Base-by-base conservation (phyloP, 2,329 filamentous ascomycete genomes). In the Penicillium sp. region DNA sequence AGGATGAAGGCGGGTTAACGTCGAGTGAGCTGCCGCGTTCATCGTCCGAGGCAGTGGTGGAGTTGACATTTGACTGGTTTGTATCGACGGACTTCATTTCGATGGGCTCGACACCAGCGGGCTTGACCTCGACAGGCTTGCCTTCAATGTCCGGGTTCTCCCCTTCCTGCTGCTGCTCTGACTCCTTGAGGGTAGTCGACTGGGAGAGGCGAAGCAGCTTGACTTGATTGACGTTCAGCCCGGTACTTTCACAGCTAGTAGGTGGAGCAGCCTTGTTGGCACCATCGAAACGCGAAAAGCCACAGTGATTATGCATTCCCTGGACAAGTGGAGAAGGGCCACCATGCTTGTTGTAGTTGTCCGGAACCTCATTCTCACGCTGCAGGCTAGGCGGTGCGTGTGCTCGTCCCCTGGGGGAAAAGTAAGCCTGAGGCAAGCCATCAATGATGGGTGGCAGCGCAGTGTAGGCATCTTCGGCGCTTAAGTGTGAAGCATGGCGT, bases 1-100 rank as follows among this genome's bases (percentile, higher is more conserved):
- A 59, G 7, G 54, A 41, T 14, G 51, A 38, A 3, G 49, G 42
- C 15, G 54, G 53, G 20, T 35, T 34, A 10, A 17, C 51, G 25
- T 20, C 11, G 22, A 49, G 48, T 11, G 60, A 34, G 17, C 34
- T 31, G 2, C 15, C 35, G n/a, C 50, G 53, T 2, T 56, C 57
- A 17, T 64, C 61, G 15, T 60, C 45, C 17, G 60, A 64, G 25
- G 20, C 11, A 4, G 54, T 39, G 11, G 48, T 54, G 6, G 63
- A 64, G 17, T 54, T 53, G 10, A 54, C 6, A 22, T 20, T 34
- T 37, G 14, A 2, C 14, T 52, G 15, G 37, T 5, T 37, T 25
- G 20, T 15, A 5, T 31, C 14, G 8, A n/a, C 7, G 15, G 14
- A 1, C 1, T n/a, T 31, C 22, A n/a, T 2, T 12, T 31, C 14